phyloP scores from a whole-genome alignment of 495 filamentous ascomycete genomes.

The Aspergillus wentii region DNA sequence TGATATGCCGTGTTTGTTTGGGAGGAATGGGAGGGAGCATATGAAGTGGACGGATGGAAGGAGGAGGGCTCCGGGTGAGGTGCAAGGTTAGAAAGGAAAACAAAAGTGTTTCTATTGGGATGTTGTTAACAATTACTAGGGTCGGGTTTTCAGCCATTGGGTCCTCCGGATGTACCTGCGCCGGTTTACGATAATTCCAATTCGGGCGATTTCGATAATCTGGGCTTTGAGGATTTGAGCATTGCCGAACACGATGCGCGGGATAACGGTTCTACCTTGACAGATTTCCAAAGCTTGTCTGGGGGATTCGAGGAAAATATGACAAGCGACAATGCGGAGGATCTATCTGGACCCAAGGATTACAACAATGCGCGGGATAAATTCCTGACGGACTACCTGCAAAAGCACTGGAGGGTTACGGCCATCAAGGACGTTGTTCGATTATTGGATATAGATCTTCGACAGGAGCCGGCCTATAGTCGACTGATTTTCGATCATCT shows the following conservation, averaged over 20 bases:
- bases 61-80: conserved; percentile 19
- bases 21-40: conserved; percentile 41
- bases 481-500: conserved; percentile 36
- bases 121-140: conserved; percentile 7
- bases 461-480: conserved; percentile 34
- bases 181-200: conserved; percentile 18
- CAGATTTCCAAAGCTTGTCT: no score
- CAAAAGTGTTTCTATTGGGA: not conserved
- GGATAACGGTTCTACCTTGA: no score
- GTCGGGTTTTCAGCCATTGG: conserved; percentile 1
- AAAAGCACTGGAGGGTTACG: conserved; percentile 15
- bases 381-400: conserved; percentile 16
- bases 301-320: no score
- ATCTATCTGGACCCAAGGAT: no score
- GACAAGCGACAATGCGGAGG: no score
- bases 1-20: conserved; percentile 38
- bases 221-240: no score
- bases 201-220: conserved; percentile 5
- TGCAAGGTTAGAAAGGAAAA: conserved; percentile 25
- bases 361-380: conserved; percentile 5
- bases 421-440: conserved; percentile 25
- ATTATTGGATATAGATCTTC: conserved; percentile 29
- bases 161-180: conserved; percentile 8
- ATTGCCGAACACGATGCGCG: no score
- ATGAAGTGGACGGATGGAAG: conserved; percentile 38